Conservation (phyloP, 2,329 filamentous ascomycete species). For the Colletotrichum musicola region DNA sequence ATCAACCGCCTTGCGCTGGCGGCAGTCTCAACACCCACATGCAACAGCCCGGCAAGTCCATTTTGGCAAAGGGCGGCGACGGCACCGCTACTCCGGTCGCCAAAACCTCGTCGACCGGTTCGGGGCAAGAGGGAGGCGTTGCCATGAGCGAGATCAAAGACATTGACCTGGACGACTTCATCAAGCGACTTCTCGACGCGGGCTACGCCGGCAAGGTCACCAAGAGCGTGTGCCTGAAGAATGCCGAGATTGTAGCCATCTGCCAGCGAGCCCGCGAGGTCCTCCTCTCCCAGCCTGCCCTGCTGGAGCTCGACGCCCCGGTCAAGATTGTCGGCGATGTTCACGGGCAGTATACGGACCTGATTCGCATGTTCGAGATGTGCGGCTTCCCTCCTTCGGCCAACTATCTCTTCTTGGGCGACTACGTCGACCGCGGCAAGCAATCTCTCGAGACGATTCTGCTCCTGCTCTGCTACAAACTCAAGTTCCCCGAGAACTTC, state of each 20-base stretch:
- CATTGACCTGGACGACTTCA: slow-evolving; percentile 96
- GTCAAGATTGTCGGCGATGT: slow-evolving; percentile 99
- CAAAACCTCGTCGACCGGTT: slow-evolving; percentile 42
- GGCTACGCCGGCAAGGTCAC: slow-evolving; percentile 97
- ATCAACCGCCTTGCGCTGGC: slow-evolving; percentile 81
- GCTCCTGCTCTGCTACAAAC: slow-evolving; percentile 93
- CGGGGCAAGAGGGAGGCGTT: slow-evolving; percentile 66
- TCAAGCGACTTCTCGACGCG: slow-evolving; percentile 91
- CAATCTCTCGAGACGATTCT: slow-evolving; percentile 96
- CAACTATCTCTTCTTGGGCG: slow-evolving; percentile 94
- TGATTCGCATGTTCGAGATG: slow-evolving; percentile 98
- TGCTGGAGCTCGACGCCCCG: slow-evolving; percentile 91
- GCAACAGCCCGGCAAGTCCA: slow-evolving; percentile 86
- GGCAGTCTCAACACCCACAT: slow-evolving; percentile 68
- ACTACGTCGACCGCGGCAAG: slow-evolving; percentile 97
- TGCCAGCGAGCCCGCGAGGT: slow-evolving; percentile 90
- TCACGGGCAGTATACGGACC: slow-evolving; percentile 94
- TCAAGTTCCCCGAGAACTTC: slow-evolving; percentile 98
- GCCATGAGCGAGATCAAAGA: slow-evolving; percentile 92
- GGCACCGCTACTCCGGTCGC: slow-evolving; percentile 76
- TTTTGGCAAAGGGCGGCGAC: slow-evolving; percentile 81
- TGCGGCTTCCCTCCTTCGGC: slow-evolving; percentile 93
- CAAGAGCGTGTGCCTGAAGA: slow-evolving; percentile 96
- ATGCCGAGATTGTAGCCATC: slow-evolving; percentile 95
- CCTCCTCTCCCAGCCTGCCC: slow-evolving; percentile 89